Conservation (phyloP, 2,329 filamentous ascomycete genomes). For the Polychaeton citri region DNA sequence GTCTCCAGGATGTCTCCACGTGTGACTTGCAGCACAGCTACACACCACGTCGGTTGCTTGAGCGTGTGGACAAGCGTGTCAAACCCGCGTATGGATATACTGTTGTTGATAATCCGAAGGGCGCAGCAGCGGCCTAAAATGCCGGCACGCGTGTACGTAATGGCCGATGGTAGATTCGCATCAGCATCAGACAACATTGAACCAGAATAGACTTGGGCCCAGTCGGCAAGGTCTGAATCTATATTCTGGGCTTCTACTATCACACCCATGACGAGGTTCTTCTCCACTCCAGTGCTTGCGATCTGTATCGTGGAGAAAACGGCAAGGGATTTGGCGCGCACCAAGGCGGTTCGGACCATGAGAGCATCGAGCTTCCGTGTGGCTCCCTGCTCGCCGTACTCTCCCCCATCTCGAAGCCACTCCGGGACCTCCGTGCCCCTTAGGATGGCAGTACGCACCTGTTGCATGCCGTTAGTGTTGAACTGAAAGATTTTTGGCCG, state of each 20-base stretch:
- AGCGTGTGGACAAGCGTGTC: background rate
- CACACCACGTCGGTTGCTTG: background rate
- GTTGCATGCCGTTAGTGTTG: background rate
- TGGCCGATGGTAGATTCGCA: background rate
- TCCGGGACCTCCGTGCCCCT: background rate
- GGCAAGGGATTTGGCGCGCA: background rate
- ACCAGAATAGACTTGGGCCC: background rate
- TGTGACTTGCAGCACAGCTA: background rate
- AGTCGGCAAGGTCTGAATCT: background rate
- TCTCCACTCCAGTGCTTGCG: background rate
- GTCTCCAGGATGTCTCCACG: background rate
- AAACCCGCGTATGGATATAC: background rate
- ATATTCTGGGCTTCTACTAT: background rate
- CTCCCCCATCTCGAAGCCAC: background rate
- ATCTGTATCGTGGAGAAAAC: background rate
- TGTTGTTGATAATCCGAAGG: background rate
- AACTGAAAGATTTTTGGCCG: background rate
- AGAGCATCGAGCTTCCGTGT: background rate
- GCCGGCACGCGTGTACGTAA: background rate
- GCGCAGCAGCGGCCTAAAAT: background rate
- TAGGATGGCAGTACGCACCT: background rate
- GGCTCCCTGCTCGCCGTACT: background rate
- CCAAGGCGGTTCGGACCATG: background rate
- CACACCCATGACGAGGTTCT: background rate
- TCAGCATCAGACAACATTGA: no score